Evolutionary conservation across 768 basidiomycete species (phyloP), one percentile per base, ranked within the genome.

Genomic region (Wakefieldia striispora): DNA sequence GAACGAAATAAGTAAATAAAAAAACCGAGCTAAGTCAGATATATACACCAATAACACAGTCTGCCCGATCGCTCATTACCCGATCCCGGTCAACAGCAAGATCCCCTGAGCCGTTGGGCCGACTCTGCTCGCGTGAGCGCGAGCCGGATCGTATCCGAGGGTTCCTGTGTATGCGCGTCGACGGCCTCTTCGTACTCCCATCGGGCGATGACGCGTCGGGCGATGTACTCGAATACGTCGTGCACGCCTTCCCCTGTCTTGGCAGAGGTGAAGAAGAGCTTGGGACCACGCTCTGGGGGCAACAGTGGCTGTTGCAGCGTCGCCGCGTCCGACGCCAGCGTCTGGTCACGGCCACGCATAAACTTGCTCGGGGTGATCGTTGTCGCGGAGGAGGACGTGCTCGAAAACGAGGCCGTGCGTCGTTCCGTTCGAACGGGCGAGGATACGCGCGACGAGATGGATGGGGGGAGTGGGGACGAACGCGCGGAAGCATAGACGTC

Each of bases 171-270:
- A 47, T 72, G 63, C 24, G 73, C 72, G 26, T 83, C 82, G 11
- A 75, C 48, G 13, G 70, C 70, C 47, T 86, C 87, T 47, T 88
- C 84, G 59, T 81, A 81, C 59, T 84, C 88, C 81, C 82, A 84
- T 52, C 77, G 70, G 53, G 63, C 59, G 31, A 83, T 74, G 9
- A 91, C 84, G 23, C 88, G 72, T 42, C 68, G 60, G 4, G 81
- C 86, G 36, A 92, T 73, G 58, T 90, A 90, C 62, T 81, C 84
- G 59, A 91, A 92, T n/a, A 89, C 83, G 1, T 83, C 84, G 1
- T 61, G 43, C 0, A 91, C 86, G 8, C 86, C 83, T 31, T 79
- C 76, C 0, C 90, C 90, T 4, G 86, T 88, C 67, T 88, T 88
- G 3, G 90, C 88, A 1, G 84, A 87, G 6, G 86, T 80, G 60